Conservation (phyloP, 352 stramenopile species). For the Globisporangium cylindrosporum region DNA sequence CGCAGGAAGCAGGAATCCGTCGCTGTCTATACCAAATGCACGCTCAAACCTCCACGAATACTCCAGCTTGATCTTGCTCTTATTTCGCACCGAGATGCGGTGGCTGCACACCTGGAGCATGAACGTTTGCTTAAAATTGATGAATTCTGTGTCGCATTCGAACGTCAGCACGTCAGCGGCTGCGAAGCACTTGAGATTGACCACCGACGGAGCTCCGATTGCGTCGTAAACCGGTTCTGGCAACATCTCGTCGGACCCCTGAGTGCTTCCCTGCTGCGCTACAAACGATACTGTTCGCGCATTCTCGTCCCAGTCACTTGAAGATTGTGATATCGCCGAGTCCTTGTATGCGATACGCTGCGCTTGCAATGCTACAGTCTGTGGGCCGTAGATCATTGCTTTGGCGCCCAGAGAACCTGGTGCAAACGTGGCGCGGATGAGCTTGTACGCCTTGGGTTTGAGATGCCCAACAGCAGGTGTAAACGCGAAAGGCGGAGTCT, state of each 20-base stretch:
- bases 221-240: constrained; percentile 49
- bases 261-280: constrained; percentile 5
- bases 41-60: constrained; percentile 61
- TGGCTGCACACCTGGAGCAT: constrained; percentile 86
- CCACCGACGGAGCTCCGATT: constrained; percentile 28
- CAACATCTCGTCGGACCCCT: constrained; percentile 23
- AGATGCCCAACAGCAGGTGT: constrained; percentile 72
- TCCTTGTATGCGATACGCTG: constrained; percentile 60
- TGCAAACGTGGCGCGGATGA: constrained; percentile 75
- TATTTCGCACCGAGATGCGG: constrained; percentile 67
- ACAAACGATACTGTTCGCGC: constrained; percentile 63
- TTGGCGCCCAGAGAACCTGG: constrained; percentile 23
- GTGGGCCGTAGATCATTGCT: constrained; percentile 32
- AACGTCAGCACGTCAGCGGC: constrained; percentile 59
- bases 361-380: constrained; percentile 38
- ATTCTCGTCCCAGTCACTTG: constrained; percentile 78
- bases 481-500: constrained; percentile 62
- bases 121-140: constrained; percentile 81
- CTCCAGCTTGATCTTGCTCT: constrained; percentile 60
- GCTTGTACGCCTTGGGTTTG: constrained; percentile 48
- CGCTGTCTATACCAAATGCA: not conserved
- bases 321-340: constrained; percentile 6
- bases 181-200: constrained; percentile 64
- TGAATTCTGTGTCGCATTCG: constrained; percentile 50
- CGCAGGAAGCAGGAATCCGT: constrained; percentile 1